Conservation (phyloP, 2,329 filamentous ascomycete species). For the Davidsoniella eucalypti region DNA sequence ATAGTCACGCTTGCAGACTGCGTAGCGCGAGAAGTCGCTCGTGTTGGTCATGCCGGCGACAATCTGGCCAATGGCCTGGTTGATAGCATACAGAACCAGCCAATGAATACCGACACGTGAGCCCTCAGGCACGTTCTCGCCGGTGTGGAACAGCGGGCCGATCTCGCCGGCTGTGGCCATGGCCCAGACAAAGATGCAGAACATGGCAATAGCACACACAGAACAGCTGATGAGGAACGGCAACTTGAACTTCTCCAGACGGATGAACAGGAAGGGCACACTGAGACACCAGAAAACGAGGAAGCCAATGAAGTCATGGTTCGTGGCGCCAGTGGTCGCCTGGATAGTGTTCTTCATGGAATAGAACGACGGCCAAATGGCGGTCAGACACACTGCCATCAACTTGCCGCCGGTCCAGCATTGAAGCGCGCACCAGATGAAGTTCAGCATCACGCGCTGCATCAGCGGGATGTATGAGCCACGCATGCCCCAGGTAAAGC, state of each 20-base stretch:
- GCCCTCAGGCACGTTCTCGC: constrained; percentile 13
- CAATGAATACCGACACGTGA: constrained; percentile 16
- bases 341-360: constrained; percentile 30
- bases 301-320: constrained; percentile 31
- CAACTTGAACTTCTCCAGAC: constrained; percentile 31
- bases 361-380: constrained; percentile 28
- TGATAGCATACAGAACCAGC: constrained; percentile 20
- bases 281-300: constrained; percentile 35
- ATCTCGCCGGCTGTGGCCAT: constrained; percentile 27
- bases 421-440: constrained; percentile 33
- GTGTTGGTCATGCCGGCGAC: constrained; percentile 19
- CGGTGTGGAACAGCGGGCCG: constrained; percentile 25
- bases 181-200: constrained; percentile 32
- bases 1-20: constrained; percentile 15
- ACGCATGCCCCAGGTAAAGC: constrained; percentile 32
- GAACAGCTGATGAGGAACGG: constrained; percentile 28
- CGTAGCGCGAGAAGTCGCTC: constrained; percentile 19
- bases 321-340: constrained; percentile 21
- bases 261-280: constrained; percentile 31
- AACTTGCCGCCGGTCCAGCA: constrained; percentile 18
- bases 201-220: constrained; percentile 29
- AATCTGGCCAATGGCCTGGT: constrained; percentile 18
- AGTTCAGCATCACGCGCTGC: constrained; percentile 31
- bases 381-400: constrained; percentile 24
- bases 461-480: constrained; percentile 31